A percentile compares a stretch with the other conserved stretches of the same genome.
phyloP scores from a whole-genome alignment of 257 asterid species.

The Eucommia ulmoides region DNA sequence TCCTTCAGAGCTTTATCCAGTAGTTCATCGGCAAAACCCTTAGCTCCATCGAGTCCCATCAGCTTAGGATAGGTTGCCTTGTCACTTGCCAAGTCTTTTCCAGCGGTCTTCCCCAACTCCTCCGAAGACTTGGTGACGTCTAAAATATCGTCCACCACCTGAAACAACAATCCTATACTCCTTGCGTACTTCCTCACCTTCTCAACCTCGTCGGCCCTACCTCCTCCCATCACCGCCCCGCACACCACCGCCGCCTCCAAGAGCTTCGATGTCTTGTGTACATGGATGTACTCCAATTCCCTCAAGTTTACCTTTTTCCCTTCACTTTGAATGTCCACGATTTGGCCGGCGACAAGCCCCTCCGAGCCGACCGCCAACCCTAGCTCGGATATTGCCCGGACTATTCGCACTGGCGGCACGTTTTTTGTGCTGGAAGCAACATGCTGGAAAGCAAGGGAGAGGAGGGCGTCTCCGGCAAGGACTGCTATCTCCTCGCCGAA shows the following conservation, averaged over 20 bases:
- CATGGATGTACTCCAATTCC: conserved; percentile 24
- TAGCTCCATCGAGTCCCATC: conserved; percentile 25
- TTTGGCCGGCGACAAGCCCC: conserved; percentile 25
- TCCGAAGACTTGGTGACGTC: conserved; percentile 22
- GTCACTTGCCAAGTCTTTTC: conserved; percentile 20
- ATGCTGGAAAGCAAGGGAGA: conserved; percentile 30
- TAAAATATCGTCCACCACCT: conserved; percentile 27
- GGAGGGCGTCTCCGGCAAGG: conserved; percentile 20
- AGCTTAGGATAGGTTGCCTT: conserved; percentile 29
- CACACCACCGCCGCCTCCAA: conserved; percentile 23
- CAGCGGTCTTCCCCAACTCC: conserved; percentile 28
- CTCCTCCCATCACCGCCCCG: conserved; percentile 31
- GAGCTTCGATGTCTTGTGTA: conserved; percentile 23
- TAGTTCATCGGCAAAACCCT: conserved; percentile 16
- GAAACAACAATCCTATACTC: conserved; percentile 26
- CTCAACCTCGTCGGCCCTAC: conserved; percentile 19
- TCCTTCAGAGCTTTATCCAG: conserved; percentile 22
- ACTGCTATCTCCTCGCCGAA: conserved; percentile 17
- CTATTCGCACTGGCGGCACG: conserved; percentile 7
- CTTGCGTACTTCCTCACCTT: conserved; percentile 23
- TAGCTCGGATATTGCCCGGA: conserved; percentile 17
- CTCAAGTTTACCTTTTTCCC: conserved; percentile 13
- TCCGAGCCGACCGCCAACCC: conserved; percentile 22
- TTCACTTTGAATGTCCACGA: conserved; percentile 13
- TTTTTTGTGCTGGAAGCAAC: conserved; percentile 16